Conservation (phyloP, 306 rosid genomes). For the Acacia acuminata region DNA sequence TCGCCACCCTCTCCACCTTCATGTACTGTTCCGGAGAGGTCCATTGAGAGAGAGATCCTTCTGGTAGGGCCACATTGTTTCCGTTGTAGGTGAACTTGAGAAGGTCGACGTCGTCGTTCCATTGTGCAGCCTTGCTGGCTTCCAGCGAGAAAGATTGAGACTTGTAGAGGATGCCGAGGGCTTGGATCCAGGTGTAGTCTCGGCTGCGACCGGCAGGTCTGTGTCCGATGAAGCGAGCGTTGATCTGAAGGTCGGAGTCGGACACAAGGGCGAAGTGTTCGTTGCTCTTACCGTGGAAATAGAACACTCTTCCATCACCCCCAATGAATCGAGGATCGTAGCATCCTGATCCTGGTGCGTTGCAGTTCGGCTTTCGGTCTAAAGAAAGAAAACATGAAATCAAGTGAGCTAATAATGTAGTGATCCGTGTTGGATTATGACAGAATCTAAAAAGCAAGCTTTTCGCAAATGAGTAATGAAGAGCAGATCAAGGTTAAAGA, state of each 20-base stretch:
- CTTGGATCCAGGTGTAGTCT: constrained; percentile 42
- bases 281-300: constrained; percentile 52
- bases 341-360: constrained; percentile 58
- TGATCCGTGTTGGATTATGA: neutral
- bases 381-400: neutral
- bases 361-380: constrained; percentile 51
- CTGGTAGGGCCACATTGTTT: neutral
- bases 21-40: constrained; percentile 25
- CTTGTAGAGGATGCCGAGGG: constrained; percentile 11
- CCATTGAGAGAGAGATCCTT: constrained; percentile 42
- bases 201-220: constrained; percentile 35
- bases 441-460: neutral
- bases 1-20: constrained; percentile 40
- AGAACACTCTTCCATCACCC: constrained; percentile 54
- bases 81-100: constrained; percentile 42
- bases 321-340: constrained; percentile 55
- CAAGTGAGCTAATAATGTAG: neutral
- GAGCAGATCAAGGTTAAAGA: neutral
- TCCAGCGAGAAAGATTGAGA: constrained; percentile 44
- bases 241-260: constrained; percentile 46
- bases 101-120: constrained; percentile 37
- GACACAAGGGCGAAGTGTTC: constrained; percentile 44
- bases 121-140: constrained; percentile 34
- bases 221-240: constrained; percentile 48
- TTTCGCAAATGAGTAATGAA: neutral